Conservation (phyloP, 2,329 filamentous ascomycete genomes). For the Boeremia lycopersici region DNA sequence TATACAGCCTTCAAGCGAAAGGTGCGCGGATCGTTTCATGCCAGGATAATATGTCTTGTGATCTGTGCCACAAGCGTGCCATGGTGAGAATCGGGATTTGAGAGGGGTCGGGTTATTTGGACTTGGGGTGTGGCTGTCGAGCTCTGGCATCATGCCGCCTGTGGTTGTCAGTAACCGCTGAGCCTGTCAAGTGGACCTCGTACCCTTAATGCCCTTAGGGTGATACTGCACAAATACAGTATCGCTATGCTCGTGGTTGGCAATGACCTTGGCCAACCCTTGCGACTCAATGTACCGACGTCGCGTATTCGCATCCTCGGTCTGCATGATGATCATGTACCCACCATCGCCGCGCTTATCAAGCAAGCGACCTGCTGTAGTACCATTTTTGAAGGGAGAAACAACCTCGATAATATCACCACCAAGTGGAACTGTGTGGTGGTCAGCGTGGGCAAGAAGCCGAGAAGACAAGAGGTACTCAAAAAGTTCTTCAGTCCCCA, state of each 20-base stretch:
- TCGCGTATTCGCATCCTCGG: constrained; percentile 46
- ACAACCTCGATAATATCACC: constrained; percentile 54
- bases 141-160: constrained; percentile 54
- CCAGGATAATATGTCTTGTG: constrained; percentile 42
- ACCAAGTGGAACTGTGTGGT: constrained; percentile 47
- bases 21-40: constrained; percentile 47
- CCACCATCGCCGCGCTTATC: constrained; percentile 53
- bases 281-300: constrained; percentile 47
- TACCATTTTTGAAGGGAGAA: constrained; percentile 46
- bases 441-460: not conserved
- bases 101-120: constrained; percentile 48
- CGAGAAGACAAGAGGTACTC: constrained; percentile 23
- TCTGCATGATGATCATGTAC: constrained; percentile 59
- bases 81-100: constrained; percentile 49
- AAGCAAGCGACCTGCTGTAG: constrained; percentile 51
- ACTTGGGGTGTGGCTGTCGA: constrained; percentile 48
- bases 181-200: not conserved
- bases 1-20: constrained; percentile 45
- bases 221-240: constrained; percentile 52
- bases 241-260: constrained; percentile 42
- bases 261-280: constrained; percentile 48
- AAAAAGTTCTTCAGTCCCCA: constrained; percentile 52
- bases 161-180: not conserved
- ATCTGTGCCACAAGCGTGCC: constrained; percentile 52
- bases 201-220: constrained; percentile 51